Evolutionary conservation across 2,329 filamentous ascomycete genomes (phyloP).

Genomic region (Anthostomella pinea): DNA sequence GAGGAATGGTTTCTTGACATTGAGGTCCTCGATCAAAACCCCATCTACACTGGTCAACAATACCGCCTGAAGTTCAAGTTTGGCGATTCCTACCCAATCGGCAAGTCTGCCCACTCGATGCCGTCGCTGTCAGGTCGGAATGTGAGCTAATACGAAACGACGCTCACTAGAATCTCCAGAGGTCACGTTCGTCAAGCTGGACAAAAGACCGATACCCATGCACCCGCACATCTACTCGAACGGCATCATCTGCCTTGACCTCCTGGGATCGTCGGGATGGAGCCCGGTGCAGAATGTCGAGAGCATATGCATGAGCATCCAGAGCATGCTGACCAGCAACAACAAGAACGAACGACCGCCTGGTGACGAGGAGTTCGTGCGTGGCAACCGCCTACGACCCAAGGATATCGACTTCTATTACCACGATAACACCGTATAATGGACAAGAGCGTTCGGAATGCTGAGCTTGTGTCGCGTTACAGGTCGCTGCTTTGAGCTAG

Average conservation of each 20-base stretch:
- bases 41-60: constrained; percentile 74
- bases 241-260: constrained; percentile 95
- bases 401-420: constrained; percentile 92
- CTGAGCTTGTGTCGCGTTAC: constrained; percentile 1
- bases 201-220: constrained; percentile 74
- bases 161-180: constrained; percentile 76
- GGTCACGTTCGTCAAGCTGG: constrained; percentile 75
- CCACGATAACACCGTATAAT: constrained; percentile 77
- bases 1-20: constrained; percentile 94
- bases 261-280: constrained; percentile 87
- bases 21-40: constrained; percentile 83
- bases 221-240: constrained; percentile 99
- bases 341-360: constrained; percentile 85
- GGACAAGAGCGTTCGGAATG: not conserved
- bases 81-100: constrained; percentile 81
- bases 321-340: constrained; percentile 98
- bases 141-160: constrained; percentile 8
- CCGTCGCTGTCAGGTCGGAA: not conserved
- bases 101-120: constrained; percentile 44
- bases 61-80: constrained; percentile 90
- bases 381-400: constrained; percentile 73
- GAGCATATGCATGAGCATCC: constrained; percentile 93
- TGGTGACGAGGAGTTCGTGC: constrained; percentile 87
- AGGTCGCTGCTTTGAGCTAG: constrained; percentile 8
- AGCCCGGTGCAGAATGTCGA: constrained; percentile 96